Base-by-base conservation (phyloP, 2,329 filamentous ascomycete genomes). In the Chlorencoelia australis region DNA sequence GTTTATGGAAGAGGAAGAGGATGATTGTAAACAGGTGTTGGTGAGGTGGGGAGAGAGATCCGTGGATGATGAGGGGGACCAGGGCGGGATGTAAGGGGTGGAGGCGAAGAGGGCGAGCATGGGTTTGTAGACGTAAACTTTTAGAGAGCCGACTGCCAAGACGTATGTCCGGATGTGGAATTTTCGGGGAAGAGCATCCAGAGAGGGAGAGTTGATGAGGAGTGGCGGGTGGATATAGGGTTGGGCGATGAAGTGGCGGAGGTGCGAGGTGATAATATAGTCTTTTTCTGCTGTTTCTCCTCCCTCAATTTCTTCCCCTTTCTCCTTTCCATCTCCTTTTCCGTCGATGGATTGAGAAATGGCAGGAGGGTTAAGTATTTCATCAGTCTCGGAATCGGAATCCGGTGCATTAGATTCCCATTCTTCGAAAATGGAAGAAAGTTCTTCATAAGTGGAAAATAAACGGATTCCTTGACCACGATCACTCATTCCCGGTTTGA, bases 401-500 rank as follows among this genome's bases (percentile, higher is more conserved):
- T 82, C 78, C 1, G 75, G 72, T 4, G 66, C 58, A 3, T 75
- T 74, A 11, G 67, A 75, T 56, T 95, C 89, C 87, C 91, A 98
- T 39, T 75, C 79, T 48, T 95, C 86, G 54, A 96, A 98, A 36
- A 98, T 91, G 10, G 57, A 69, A 42, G 82, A 80, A n/a, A 98
- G 64, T 54, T 94, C 79, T 38, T 80, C 77, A 65, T 91, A 83
- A 2, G 77, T 85, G 50, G 76, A 83, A 59, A 98, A 98, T 1
- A 98, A 65, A 25, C 85, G 67, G 40, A 98, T 95, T 1, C 91
- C 91, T 57, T 95, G 88, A 0, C 89, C 91, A 16, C 89, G 74
- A 56, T 98, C 91, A 58, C 86, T 94, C 91, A 98, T 96, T 7
- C 89, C 82, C 0, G 91, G 89, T 62, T 98, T 98, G 41, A 98